Evolutionary conservation across 305 asterid species (phyloP).

Genomic region (Galium porrigens): DNA sequence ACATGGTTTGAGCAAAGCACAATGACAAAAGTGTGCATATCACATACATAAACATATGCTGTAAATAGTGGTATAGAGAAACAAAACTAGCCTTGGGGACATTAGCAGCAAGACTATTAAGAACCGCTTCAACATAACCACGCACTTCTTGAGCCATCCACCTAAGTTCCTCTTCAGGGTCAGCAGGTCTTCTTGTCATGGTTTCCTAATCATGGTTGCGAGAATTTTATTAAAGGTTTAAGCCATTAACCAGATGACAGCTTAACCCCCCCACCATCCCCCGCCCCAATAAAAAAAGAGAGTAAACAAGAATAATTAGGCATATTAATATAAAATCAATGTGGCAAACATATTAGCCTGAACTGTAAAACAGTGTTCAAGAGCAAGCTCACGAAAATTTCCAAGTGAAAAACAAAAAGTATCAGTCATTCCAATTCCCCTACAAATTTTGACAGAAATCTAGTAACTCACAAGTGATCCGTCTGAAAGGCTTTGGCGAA

Average conservation of each 20-base stretch:
- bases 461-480: conserved; percentile 73
- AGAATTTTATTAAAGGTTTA: background rate
- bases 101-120: conserved; percentile 97
- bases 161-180: conserved; percentile 97
- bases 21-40: background rate
- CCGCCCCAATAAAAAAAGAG: too few relatives aligned
- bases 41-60: background rate
- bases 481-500: conserved; percentile 83
- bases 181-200: conserved; percentile 86
- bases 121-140: conserved; percentile 98
- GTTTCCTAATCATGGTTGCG: conserved; percentile 47
- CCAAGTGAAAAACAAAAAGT: background rate
- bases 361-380: background rate
- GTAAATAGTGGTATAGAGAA: background rate
- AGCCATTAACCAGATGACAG: background rate
- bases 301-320: background rate
- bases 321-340: background rate
- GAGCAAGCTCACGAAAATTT: background rate
- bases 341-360: background rate
- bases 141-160: conserved; percentile 99
- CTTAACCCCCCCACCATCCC: background rate
- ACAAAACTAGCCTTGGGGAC: conserved; percentile 64
- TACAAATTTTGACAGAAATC: background rate
- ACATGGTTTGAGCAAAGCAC: background rate
- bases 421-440: background rate